A percentile compares a stretch with the other conserved stretches of the same genome.
Conservation (phyloP, 176 grass and related monocot genomes). For the Carex myosuroides region DNA sequence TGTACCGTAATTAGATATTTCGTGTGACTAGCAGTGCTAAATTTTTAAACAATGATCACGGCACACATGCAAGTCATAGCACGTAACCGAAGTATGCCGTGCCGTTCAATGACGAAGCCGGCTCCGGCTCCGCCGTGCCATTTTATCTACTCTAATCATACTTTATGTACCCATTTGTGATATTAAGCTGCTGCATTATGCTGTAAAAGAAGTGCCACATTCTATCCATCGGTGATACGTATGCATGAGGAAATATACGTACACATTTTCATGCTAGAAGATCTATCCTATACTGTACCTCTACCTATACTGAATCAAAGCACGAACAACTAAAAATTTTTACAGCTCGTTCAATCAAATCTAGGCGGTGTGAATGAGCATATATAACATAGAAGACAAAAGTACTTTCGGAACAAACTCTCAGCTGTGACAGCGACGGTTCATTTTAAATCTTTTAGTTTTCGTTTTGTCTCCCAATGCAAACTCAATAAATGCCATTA, state of each 20-base stretch:
- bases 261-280: not conserved
- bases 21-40: too few species aligned
- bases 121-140: too few species aligned
- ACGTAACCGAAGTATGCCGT: too few species aligned
- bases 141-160: too few species aligned
- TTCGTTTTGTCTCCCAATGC: conserved; percentile 26
- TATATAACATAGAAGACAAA: not conserved
- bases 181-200: not conserved
- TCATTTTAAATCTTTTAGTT: conserved; percentile 9
- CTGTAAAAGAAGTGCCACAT: not conserved
- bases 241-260: not conserved
- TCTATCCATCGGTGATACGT: not conserved
- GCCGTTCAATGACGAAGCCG: too few species aligned
- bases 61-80: too few species aligned
- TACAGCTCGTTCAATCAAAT: conserved; percentile 16
- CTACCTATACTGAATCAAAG: not conserved
- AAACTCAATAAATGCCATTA: conserved; percentile 25
- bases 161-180: too few species aligned
- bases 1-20: too few species aligned
- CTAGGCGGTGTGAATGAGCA: not conserved
- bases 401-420: conserved; percentile 19
- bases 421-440: conserved; percentile 22
- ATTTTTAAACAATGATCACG: too few species aligned
- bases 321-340: not conserved
- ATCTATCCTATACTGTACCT: not conserved